These are phyloP conservation scores for Phaeotremella fagi DNA, from an alignment of 768 basidiomycete species.

Conservation along the genomic window DNA sequence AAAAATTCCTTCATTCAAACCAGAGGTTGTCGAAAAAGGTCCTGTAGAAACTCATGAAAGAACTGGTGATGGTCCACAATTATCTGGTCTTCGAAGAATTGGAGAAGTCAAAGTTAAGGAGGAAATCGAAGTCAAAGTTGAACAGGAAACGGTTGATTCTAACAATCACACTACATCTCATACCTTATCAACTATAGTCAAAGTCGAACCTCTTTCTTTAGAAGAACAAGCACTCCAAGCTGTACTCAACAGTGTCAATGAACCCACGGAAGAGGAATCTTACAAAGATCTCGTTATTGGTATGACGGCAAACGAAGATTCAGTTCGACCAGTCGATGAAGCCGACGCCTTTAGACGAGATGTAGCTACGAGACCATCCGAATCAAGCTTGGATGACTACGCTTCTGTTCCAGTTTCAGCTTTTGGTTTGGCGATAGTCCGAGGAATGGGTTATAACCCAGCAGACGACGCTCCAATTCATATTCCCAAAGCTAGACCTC, in stretches of 20 bases:
- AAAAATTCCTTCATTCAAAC: slow-evolving; percentile 54
- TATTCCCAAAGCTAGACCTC: slow-evolving; percentile 73
- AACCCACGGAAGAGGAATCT: slow-evolving; percentile 24
- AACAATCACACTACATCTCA: slow-evolving; percentile 44
- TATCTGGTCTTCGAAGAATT: slow-evolving; percentile 58
- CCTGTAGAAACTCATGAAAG: slow-evolving; percentile 51
- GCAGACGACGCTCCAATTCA: slow-evolving; percentile 70
- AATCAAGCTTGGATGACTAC: slow-evolving; percentile 76
- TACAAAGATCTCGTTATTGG: slow-evolving; percentile 61
- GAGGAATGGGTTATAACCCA: slow-evolving; percentile 93
- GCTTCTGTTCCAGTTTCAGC: slow-evolving; percentile 82
- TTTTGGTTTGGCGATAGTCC: slow-evolving; percentile 85
- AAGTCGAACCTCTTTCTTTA: slow-evolving; percentile 55
- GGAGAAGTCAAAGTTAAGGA: slow-evolving; percentile 29
- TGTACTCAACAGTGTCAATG: slow-evolving; percentile 58
- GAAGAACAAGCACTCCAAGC: slow-evolving; percentile 78
- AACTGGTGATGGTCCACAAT: slow-evolving; percentile 71
- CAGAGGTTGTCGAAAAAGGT: slow-evolving; percentile 20
- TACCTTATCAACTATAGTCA: slow-evolving; percentile 45
- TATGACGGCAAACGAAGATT: slow-evolving; percentile 20
- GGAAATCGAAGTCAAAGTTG: slow-evolving; percentile 6
- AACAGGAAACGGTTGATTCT: slow-evolving; percentile 25
- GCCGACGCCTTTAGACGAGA: slow-evolving; percentile 80
- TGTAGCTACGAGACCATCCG: slow-evolving; percentile 60
- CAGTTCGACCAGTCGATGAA: slow-evolving; percentile 60